These are phyloP conservation scores for Omphalotus guepiniiformis DNA, from an alignment of 768 basidiomycete genomes.

Conservation along the genomic window DNA sequence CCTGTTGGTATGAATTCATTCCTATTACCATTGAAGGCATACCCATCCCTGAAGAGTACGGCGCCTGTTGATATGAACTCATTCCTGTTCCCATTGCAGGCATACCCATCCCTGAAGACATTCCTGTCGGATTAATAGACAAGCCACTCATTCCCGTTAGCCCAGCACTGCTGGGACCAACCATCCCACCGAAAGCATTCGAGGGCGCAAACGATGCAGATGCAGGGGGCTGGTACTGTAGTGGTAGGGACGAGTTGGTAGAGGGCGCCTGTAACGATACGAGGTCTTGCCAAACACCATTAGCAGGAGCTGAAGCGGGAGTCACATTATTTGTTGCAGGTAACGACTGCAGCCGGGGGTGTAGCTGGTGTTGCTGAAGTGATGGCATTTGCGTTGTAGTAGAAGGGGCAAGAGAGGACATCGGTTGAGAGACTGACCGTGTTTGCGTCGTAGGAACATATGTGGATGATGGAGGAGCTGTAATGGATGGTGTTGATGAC, in stretches of 20 bases:
- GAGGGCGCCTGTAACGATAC: constrained; percentile 41
- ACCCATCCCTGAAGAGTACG: constrained; percentile 11
- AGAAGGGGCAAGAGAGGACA: constrained; percentile 16
- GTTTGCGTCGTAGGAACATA: constrained; percentile 12
- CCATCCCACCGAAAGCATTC: constrained; percentile 3
- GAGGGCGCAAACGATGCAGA: background rate
- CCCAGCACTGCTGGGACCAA: background rate
- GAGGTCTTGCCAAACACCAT: constrained; percentile 56
- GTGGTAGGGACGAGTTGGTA: constrained; percentile 48
- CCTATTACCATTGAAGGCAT: constrained; percentile 18
- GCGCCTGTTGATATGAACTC: constrained; percentile 6
- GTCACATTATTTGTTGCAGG: constrained; percentile 20
- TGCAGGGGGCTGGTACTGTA: constrained; percentile 34
- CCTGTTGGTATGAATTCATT: constrained; percentile 26
- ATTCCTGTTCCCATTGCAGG: constrained; percentile 5
- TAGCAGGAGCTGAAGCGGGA: constrained; percentile 16
- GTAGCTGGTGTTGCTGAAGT: constrained; percentile 12
- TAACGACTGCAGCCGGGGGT: constrained; percentile 16
- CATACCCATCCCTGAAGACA: constrained; percentile 1
- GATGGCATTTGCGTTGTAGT: constrained; percentile 18
- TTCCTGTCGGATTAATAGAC: background rate
- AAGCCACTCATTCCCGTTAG: background rate
- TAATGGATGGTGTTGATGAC: constrained; percentile 10
- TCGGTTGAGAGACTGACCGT: constrained; percentile 20
- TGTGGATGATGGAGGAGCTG: constrained; percentile 12